Base-by-base conservation (phyloP, 2,329 filamentous ascomycete genomes). In the Ceratocystis variospora region DNA sequence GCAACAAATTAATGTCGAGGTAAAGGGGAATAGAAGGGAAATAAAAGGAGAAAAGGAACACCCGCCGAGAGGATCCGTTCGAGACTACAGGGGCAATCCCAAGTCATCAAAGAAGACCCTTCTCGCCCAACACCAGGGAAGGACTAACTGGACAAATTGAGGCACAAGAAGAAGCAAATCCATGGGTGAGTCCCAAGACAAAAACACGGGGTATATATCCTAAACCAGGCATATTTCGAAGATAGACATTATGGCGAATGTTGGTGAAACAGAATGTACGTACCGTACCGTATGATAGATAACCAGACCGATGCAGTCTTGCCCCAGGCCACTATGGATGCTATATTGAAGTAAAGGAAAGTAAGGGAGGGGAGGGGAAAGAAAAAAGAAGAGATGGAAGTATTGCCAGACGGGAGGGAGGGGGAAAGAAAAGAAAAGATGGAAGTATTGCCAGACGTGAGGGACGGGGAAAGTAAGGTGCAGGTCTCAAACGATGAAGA, bases 11-110 rank as follows among this genome's bases (percentile, higher is more conserved):
- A 59, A 59, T 8, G 25, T 59, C 3, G 12, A 59, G 33, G 19
- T 59, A 59, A 59, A 59, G 55, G 55, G 55, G 55, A 59, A 59
- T 59, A 59, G 12, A 59, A 59, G 28, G 10, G 55, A 59, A 59
- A 59, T 59, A 59, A 59, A 59, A 59, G 55, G 55, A 59, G 28
- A 37, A 31, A 37, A 59, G 55, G 28, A 59, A n/a, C 53, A 59
- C 15, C 17, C 28, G 12, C 22, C 17, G 1, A 33, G 25, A 37
- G 55, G 55, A 59, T 59, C 15, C 33, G 28, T 59, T 37, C 10
- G 55, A 59, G 28, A 25, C 19, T 59, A 25, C 55, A 59, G 55
- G 55, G 55, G 55, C 48, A 22, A 15, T 15, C 48, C 48, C 48
- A 53, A 59, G 28, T 31, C 55, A 31, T n/a, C 55, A 37, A 37